Evolutionary conservation across 805 yeast genomes (phyloP), one percentile per base, ranked within the genome.

Genomic region (Teunomyces kruisii): DNA sequence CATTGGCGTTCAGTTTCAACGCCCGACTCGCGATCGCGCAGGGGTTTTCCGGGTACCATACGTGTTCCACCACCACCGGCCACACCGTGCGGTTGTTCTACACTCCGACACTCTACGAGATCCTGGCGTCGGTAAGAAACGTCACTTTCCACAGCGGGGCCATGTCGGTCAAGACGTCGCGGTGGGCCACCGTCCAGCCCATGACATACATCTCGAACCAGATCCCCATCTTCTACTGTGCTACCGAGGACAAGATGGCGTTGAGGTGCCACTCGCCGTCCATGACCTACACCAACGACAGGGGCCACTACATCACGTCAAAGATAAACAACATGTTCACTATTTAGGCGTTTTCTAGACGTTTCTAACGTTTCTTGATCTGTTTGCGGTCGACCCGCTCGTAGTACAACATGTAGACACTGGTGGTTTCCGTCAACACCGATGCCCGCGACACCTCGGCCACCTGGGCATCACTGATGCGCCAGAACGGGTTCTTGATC

Each of bases 331-430:
- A 22, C 9, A 15, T 8, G 8, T 12, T 15, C 26, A n/a, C 26
- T 17, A 19, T 22, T 8, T 5, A 10, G 38, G 9, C n/a, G n/a
- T n/a, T n/a, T n/a, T n/a, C n/a, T n/a, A n/a, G n/a, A n/a, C n/a
- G n/a, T n/a, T n/a, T 2, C 3, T 7, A 9, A 3, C 10, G 26
- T 17, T 17, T 22, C 46, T 45, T 50, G 35, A 50, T 45, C 30
- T 47, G 51, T 30, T 43, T 47, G n/a, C 51, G 40, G 29, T 50
- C 78, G 15, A 72, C 65, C 47, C 79, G 67, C 59, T 91, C 96
- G 58, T 87, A 94, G 57, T 87, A 85, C 43, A 92, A 67, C 86
- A 92, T 79, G 64, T 92, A 92, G 1, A 81, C 96, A n/a, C 86
- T 88, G 24, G 80, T 72, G 26, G 80, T 79, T 56, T 89, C 96